Evolutionary conservation across 2,329 filamentous ascomycete species (phyloP).

Genomic region (Calcarisporium arbuscula): DNA sequence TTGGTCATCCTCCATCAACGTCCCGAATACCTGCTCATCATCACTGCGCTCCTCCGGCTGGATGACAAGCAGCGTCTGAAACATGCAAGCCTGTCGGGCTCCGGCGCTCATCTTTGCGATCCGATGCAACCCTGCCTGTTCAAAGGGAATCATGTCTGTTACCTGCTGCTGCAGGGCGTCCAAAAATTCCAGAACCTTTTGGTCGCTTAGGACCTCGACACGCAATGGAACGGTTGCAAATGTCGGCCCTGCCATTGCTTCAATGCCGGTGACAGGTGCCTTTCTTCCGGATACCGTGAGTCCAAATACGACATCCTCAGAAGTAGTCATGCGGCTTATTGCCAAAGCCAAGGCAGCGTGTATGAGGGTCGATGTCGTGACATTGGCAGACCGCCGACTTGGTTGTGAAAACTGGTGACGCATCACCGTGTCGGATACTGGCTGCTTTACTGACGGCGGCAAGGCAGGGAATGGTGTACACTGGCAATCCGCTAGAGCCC

Average conservation of each 20-base stretch:
- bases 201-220: conserved; percentile 23
- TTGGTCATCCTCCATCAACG: background rate
- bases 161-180: conserved; percentile 10
- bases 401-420: conserved; percentile 13
- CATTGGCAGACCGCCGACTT: conserved; percentile 16
- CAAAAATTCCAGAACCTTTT: conserved; percentile 8
- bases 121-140: conserved; percentile 14
- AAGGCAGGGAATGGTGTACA: conserved; percentile 35
- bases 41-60: conserved; percentile 10
- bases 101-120: conserved; percentile 13
- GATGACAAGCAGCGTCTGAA: conserved; percentile 23
- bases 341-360: conserved; percentile 44
- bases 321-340: conserved; percentile 38
- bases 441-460: conserved; percentile 35
- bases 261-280: conserved; percentile 13
- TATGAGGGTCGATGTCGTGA: conserved; percentile 10
- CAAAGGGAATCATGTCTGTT: conserved; percentile 12
- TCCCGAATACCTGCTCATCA: background rate
- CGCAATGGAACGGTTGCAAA: conserved; percentile 37
- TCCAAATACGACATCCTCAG: conserved; percentile 34
- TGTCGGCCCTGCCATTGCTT: conserved; percentile 20
- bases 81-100: conserved; percentile 13
- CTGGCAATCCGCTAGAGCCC: conserved; percentile 30
- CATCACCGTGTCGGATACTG: conserved; percentile 27
- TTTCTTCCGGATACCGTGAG: conserved; percentile 34